phyloP scores from a whole-genome alignment of 2,329 filamentous ascomycete species.

The Spiromastix sp. region DNA sequence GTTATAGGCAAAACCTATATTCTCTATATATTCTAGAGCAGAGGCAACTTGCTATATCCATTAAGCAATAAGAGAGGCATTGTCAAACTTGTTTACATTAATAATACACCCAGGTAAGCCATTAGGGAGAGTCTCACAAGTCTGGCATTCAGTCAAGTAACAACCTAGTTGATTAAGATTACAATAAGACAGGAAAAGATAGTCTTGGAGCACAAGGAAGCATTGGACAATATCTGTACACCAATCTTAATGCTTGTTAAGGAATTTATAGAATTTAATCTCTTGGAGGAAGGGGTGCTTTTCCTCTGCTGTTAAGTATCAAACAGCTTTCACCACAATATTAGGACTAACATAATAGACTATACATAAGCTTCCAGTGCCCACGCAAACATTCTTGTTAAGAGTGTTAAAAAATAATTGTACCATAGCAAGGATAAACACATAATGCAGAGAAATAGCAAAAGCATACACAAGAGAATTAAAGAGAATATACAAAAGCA shows the following conservation, averaged over 20 bases:
- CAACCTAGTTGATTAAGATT: background rate
- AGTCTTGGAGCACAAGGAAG: conserved; percentile 10
- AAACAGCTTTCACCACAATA: no score
- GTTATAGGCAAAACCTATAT: conserved; percentile 12
- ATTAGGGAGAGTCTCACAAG: conserved; percentile 8
- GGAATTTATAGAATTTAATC: conserved; percentile 10
- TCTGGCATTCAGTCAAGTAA: conserved; percentile 6
- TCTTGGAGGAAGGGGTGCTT: conserved; percentile 7
- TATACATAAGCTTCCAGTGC: no score
- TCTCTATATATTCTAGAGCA: conserved; percentile 13
- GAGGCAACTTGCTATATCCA: conserved; percentile 13
- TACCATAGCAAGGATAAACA: no score
- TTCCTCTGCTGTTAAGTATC: no score
- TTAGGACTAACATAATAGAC: no score
- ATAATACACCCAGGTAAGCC: conserved; percentile 8
- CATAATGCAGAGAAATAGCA: no score
- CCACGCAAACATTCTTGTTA: no score
- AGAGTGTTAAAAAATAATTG: no score
- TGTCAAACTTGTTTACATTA: conserved; percentile 11
- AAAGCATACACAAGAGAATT: no score
- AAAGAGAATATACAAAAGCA: no score
- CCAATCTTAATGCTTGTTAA: conserved; percentile 9
- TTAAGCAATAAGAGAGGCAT: conserved; percentile 12
- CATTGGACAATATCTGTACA: conserved; percentile 11
- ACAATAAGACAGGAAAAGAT: conserved; percentile 13